Evolutionary conservation across 305 asterid genomes (phyloP).

Genomic region (Fraxinus sp.): DNA sequence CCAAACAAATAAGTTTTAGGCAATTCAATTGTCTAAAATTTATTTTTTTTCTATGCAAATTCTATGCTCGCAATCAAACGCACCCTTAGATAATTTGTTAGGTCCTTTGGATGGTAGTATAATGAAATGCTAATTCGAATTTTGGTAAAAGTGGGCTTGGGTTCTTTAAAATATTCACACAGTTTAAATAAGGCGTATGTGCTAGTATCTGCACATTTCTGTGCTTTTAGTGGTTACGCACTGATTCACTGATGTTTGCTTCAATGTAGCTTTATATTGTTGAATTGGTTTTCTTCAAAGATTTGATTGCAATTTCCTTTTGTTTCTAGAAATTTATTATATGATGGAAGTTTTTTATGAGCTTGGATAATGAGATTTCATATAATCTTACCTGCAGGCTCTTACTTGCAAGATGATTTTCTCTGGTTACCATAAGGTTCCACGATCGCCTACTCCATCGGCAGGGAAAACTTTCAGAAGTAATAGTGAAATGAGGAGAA

Average conservation of each 20-base stretch:
- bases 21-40: background rate
- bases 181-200: background rate
- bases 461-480: constrained; percentile 64
- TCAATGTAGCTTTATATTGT: background rate
- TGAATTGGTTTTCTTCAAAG: background rate
- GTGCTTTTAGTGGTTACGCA: constrained; percentile 9
- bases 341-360: background rate
- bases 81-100: background rate
- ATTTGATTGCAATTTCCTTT: background rate
- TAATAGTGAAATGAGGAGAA: constrained; percentile 60
- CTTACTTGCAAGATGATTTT: constrained; percentile 72
- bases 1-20: background rate
- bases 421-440: constrained; percentile 78
- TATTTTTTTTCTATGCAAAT: no score
- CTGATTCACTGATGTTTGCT: constrained; percentile 10
- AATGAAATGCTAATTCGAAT: constrained; percentile 3
- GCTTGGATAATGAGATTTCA: background rate
- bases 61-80: no score
- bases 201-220: background rate
- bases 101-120: background rate
- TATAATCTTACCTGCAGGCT: constrained; percentile 45
- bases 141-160: constrained; percentile 5
- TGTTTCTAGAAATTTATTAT: background rate
- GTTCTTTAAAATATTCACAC: background rate
- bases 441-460: constrained; percentile 88